Evolutionary conservation across 2,329 filamentous ascomycete species (phyloP).

Genomic region (Arthrobotrys sphaeroides): DNA sequence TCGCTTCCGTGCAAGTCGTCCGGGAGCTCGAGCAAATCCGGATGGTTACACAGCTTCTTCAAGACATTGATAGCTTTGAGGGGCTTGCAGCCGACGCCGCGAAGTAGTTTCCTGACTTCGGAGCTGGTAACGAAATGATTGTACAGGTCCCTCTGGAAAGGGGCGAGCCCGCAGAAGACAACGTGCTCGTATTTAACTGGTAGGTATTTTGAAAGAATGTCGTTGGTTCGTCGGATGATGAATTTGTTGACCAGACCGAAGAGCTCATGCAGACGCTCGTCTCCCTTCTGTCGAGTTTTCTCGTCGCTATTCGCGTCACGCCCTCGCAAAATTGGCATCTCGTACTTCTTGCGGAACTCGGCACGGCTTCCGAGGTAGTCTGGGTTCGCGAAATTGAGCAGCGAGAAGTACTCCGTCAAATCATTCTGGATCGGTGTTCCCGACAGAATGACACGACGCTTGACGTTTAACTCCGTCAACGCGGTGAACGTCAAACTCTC

Average conservation of each 20-base stretch:
- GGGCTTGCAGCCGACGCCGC: conserved; percentile 93
- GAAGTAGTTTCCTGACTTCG: conserved; percentile 88
- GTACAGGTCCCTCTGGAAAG: conserved; percentile 92
- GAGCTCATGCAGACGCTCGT: conserved; percentile 82
- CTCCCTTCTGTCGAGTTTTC: conserved; percentile 80
- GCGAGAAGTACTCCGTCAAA: conserved; percentile 94
- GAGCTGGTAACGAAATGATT: conserved; percentile 97
- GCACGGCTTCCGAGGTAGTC: conserved; percentile 85
- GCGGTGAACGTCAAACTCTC: conserved; percentile 95
- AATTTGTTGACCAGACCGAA: conserved; percentile 93
- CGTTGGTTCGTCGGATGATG: conserved; percentile 96
- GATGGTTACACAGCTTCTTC: conserved; percentile 98
- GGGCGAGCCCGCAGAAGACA: conserved; percentile 93
- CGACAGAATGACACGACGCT: conserved; percentile 89
- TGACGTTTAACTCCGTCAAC: conserved; percentile 88
- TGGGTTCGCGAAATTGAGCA: conserved; percentile 96
- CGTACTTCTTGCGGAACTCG: conserved; percentile 93
- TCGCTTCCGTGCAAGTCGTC: conserved; percentile 89
- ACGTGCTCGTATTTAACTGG: conserved; percentile 99
- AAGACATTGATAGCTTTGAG: conserved; percentile 95
- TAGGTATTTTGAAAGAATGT: conserved; percentile 95
- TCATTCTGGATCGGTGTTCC: conserved; percentile 99
- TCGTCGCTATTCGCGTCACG: conserved; percentile 90
- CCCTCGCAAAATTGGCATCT: conserved; percentile 88
- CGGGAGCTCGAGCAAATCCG: conserved; percentile 84